phyloP scores from a whole-genome alignment of 371 early-diverging fungal species.

The Encephalitozoon intestinalis region DNA sequence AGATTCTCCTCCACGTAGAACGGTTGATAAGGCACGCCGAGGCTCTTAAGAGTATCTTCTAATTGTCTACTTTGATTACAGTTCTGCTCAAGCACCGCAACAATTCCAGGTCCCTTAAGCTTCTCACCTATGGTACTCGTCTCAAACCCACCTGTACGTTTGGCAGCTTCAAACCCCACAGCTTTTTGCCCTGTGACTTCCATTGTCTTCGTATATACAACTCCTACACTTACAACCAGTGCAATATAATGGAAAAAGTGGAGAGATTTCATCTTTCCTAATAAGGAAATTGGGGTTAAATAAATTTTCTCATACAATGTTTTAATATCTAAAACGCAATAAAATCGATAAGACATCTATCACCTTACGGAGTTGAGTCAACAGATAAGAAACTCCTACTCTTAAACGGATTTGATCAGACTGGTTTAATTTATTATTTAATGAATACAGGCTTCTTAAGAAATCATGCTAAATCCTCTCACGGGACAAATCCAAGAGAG shows the following conservation, averaged over 20 bases:
- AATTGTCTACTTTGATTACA: neutral
- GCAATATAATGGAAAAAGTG: neutral
- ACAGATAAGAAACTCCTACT: too few species aligned
- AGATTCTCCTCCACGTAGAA: neutral
- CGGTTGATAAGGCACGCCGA: neutral
- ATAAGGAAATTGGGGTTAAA: neutral
- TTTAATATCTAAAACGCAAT: neutral
- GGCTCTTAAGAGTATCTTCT: neutral
- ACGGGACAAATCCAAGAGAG: neutral
- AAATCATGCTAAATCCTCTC: neutral
- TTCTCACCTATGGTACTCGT: neutral
- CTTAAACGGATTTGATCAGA: neutral
- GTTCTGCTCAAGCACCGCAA: neutral
- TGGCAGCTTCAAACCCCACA: neutral
- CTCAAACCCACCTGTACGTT: neutral
- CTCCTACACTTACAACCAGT: neutral
- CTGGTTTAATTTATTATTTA: neutral
- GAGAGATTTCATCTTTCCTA: neutral
- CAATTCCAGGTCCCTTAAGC: neutral
- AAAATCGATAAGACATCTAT: neutral
- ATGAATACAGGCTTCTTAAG: neutral
- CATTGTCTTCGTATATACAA: neutral
- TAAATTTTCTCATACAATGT: neutral
- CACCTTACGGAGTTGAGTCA: neutral
- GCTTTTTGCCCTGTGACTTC: neutral